These are phyloP conservation scores for Salvia splendens DNA, from an alignment of 257 asterid species.

Conservation along the genomic window DNA sequence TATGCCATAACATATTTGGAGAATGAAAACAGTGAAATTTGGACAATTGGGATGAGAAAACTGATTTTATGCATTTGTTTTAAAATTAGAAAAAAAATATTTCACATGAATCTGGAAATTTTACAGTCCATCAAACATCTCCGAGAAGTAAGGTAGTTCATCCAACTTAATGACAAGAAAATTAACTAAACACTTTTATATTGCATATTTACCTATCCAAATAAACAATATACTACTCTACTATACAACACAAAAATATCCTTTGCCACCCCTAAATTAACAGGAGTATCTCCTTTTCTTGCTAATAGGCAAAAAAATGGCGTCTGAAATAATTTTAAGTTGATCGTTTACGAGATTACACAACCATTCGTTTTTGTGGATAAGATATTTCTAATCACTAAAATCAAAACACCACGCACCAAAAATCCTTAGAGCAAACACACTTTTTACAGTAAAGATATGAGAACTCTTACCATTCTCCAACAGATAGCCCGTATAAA, in stretches of 20 bases:
- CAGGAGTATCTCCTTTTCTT: not conserved
- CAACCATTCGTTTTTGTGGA: conserved; percentile 54
- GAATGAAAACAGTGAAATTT: too few species aligned
- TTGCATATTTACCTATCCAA: too few species aligned
- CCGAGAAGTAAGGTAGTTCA: too few species aligned
- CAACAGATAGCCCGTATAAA: conserved; percentile 43
- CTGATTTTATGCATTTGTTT: too few species aligned
- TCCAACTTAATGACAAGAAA: too few species aligned
- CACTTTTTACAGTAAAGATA: conserved; percentile 29
- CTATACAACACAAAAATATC: conserved; percentile 23
- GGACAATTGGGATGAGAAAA: too few species aligned
- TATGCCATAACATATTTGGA: too few species aligned
- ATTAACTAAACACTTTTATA: too few species aligned
- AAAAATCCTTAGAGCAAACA: conserved; percentile 4
- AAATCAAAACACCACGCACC: not conserved
- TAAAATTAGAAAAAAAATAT: too few species aligned
- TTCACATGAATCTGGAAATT: too few species aligned
- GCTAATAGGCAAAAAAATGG: conserved; percentile 16
- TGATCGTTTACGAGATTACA: conserved; percentile 20
- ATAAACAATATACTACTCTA: not conserved
- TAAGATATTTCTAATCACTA: conserved; percentile 36
- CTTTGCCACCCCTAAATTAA: not conserved
- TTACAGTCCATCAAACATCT: too few species aligned
- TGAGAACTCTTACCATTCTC: conserved; percentile 50
- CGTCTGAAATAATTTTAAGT: not conserved